Conservation (phyloP, 2,329 filamentous ascomycete genomes). For the Monilinia fructicola region DNA sequence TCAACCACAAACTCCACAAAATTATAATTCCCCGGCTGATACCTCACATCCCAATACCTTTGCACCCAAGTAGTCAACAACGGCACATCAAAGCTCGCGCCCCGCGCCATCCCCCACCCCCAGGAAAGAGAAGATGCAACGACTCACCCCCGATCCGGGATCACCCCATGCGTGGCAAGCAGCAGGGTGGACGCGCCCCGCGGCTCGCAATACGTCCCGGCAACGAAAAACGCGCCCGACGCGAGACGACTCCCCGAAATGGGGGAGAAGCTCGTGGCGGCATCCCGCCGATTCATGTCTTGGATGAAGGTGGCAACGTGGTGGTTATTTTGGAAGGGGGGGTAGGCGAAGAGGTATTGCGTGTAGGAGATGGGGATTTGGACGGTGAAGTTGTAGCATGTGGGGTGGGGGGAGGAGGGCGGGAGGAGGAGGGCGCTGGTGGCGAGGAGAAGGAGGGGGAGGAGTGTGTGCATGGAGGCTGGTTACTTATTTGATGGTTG, state of each 20-base stretch:
- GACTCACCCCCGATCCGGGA: neutral
- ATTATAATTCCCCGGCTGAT: neutral
- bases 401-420: too few species aligned
- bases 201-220: neutral
- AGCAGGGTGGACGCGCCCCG: neutral
- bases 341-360: neutral
- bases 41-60: neutral
- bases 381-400: too few species aligned
- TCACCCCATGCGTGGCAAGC: neutral
- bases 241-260: neutral
- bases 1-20: neutral
- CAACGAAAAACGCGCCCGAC: neutral
- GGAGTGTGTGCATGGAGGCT: too few species aligned
- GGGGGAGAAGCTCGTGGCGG: neutral
- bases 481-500: too few species aligned
- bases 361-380: neutral
- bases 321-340: neutral
- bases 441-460: too few species aligned
- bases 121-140: neutral
- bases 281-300: neutral
- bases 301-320: neutral
- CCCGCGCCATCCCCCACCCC: too few species aligned
- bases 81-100: neutral
- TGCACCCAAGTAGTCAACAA: too few species aligned
- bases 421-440: too few species aligned